phyloP scores from a whole-genome alignment of 2,329 filamentous ascomycete genomes.

The Hymenotorrendiella dingleyae region DNA sequence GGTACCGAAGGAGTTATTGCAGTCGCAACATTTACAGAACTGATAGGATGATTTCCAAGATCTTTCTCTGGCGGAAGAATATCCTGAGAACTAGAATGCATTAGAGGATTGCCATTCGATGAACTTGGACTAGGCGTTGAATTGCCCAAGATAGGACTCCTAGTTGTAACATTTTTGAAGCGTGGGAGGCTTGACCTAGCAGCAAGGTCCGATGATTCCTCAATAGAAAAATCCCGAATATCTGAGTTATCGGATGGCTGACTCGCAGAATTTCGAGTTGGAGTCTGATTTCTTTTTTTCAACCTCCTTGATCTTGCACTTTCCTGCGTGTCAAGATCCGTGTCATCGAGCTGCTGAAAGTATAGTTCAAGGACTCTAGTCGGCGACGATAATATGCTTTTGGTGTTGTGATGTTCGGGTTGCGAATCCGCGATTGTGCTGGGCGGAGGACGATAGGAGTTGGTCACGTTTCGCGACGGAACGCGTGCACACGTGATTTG shows the following conservation, averaged over 20 bases:
- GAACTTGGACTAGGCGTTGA: background rate
- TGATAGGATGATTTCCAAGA: background rate
- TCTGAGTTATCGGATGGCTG: background rate
- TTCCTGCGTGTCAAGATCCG: conserved; percentile 19
- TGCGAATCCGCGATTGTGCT: conserved; percentile 53
- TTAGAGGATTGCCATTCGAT: too few relatives aligned
- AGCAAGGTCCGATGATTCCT: background rate
- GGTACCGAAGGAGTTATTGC: background rate
- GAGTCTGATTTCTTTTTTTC: background rate
- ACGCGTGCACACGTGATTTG: conserved; percentile 3
- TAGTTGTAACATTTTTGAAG: background rate
- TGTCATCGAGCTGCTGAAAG: conserved; percentile 33
- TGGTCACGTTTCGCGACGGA: background rate
- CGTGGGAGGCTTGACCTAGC: too few relatives aligned
- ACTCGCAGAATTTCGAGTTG: background rate
- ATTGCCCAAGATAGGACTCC: background rate
- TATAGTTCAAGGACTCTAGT: conserved; percentile 45
- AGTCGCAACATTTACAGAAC: too few relatives aligned
- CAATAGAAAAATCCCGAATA: background rate
- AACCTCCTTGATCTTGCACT: conserved; percentile 4
- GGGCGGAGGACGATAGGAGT: conserved; percentile 39
- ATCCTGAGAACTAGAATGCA: too few relatives aligned
- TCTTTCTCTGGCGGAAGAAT: background rate
- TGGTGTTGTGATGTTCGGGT: conserved; percentile 32
- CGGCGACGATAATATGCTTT: conserved; percentile 39